A percentile compares a stretch with the other conserved stretches of the same genome.
Conservation (phyloP, 2,329 filamentous ascomycete species). For the Aspergillus sp. region DNA sequence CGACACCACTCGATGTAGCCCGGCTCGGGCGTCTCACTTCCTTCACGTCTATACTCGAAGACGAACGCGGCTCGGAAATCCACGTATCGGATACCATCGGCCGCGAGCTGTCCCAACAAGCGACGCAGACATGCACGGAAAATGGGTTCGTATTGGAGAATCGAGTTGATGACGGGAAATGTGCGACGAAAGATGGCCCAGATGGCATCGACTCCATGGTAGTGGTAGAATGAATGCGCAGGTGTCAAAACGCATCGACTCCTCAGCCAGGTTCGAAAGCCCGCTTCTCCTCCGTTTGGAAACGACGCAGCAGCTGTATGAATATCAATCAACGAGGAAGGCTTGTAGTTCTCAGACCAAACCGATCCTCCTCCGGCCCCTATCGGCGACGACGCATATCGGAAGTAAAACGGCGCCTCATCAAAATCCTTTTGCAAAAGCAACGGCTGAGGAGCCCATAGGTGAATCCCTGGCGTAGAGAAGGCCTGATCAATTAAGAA, state of each 20-base stretch:
- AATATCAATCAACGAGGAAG: conserved; percentile 54
- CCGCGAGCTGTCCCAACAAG: conserved; percentile 64
- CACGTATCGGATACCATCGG: conserved; percentile 77
- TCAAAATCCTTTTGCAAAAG: conserved; percentile 47
- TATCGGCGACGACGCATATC: conserved; percentile 46
- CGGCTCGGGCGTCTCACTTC: conserved; percentile 57
- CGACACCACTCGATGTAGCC: conserved; percentile 65
- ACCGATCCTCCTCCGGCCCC: conserved; percentile 44
- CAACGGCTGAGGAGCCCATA: conserved; percentile 55
- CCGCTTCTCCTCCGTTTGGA: conserved; percentile 61
- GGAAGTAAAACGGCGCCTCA: conserved; percentile 55
- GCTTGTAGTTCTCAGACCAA: conserved; percentile 60
- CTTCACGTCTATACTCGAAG: conserved; percentile 60
- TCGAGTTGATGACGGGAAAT: conserved; percentile 65
- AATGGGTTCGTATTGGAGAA: conserved; percentile 87
- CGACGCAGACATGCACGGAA: conserved; percentile 68
- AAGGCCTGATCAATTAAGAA: conserved; percentile 69
- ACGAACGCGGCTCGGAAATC: conserved; percentile 74
- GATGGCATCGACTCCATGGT: conserved; percentile 74
- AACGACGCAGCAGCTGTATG: conserved; percentile 63
- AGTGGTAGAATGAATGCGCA: conserved; percentile 68
- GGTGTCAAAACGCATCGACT: conserved; percentile 64
- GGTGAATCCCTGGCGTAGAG: conserved; percentile 64
- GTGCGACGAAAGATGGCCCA: conserved; percentile 75
- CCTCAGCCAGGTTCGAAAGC: conserved; percentile 72